Conservation (phyloP, 768 basidiomycete species). For the Lactifluus hygrophoroides region DNA sequence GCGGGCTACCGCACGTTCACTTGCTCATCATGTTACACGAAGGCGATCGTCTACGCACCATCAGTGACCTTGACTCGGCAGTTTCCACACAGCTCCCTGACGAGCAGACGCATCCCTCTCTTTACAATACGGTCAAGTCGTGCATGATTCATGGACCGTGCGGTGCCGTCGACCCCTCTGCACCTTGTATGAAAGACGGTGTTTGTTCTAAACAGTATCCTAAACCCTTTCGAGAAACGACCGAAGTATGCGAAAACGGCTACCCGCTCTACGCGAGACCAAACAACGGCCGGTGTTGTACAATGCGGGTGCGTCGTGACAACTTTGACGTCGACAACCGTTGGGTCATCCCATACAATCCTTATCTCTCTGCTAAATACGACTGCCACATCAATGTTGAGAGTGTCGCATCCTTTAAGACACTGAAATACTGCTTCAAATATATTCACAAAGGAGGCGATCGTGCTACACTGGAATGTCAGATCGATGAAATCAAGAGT, state of each 20-base stretch:
- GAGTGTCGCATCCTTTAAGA: not conserved
- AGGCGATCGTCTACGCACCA: too few relatives aligned
- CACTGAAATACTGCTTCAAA: not conserved
- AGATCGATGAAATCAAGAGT: not conserved
- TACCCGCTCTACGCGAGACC: not conserved
- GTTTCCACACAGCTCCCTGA: too few relatives aligned
- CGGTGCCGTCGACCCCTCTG: not conserved
- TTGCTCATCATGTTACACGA: conserved; percentile 22
- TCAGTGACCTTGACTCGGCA: too few relatives aligned
- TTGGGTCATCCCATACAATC: not conserved
- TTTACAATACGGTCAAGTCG: not conserved
- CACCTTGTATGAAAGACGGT: not conserved
- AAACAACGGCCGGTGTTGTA: not conserved
- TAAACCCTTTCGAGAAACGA: not conserved
- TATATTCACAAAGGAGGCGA: not conserved
- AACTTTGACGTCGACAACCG: not conserved
- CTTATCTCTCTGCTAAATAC: not conserved
- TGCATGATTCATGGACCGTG: not conserved
- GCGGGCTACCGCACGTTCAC: conserved; percentile 49
- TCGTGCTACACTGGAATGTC: not conserved
- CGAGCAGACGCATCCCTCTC: rapidly evolving
- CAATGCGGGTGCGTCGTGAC: not conserved
- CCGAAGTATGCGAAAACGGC: not conserved
- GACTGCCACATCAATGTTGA: not conserved
- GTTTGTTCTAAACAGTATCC: not conserved